phyloP scores from a whole-genome alignment of 306 rosid genomes.

The Medicago truncatula region MtrunA17r5.0-ANR NC_053042.1:54432001-54432500 shows the following conservation, averaged over 20 bases:
- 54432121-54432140: conserved; percentile 56
- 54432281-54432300: conserved; percentile 70
- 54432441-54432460: conserved; percentile 68
- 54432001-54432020: conserved; percentile 47
- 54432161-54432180: conserved; percentile 65
- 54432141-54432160: conserved; percentile 56
- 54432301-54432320: conserved; percentile 54
- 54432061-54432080: conserved; percentile 65
- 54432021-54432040: conserved; percentile 37
- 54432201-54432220: conserved; percentile 57
- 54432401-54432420: conserved; percentile 65
- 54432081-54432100: conserved; percentile 64
- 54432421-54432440: conserved; percentile 66
- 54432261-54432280: conserved; percentile 56
- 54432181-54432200: conserved; percentile 62
- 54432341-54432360: conserved; percentile 70
- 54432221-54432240: conserved; percentile 56
- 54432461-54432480: conserved; percentile 59
- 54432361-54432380: conserved; percentile 60
- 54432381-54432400: conserved; percentile 69
- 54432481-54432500: conserved; percentile 73
- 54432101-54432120: conserved; percentile 59
- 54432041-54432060: conserved; percentile 42
- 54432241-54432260: conserved; percentile 54
- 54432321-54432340: conserved; percentile 44